Conservation (phyloP, 1,284 basidiomycete genomes). For the Pseudozyma flocculosa region DNA sequence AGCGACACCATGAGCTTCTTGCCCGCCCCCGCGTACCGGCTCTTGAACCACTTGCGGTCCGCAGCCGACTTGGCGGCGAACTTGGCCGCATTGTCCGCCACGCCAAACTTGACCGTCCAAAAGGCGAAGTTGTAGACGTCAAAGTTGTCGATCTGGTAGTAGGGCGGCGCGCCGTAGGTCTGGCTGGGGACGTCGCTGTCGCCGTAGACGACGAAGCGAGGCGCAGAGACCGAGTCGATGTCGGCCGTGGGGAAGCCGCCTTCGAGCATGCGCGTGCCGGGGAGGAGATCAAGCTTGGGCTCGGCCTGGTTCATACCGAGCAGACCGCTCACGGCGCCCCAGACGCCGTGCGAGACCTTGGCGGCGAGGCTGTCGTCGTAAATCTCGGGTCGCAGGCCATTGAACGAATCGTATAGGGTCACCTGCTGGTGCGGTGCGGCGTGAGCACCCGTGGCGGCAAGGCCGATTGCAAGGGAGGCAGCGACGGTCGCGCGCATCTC, state of each 20-base stretch:
- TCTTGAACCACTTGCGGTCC: slow-evolving; percentile 48
- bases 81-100: slow-evolving; percentile 55
- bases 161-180: slow-evolving; percentile 30
- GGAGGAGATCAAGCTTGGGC: slow-evolving; percentile 15
- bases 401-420: slow-evolving; percentile 26
- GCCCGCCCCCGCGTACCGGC: slow-evolving; percentile 60
- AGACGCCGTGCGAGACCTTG: slow-evolving; percentile 16
- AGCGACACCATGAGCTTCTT: slow-evolving; percentile 57
- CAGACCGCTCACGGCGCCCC: slow-evolving; percentile 16
- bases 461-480: not conserved
- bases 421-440: slow-evolving; percentile 23
- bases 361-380: slow-evolving; percentile 37
- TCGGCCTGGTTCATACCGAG: slow-evolving; percentile 17
- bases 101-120: slow-evolving; percentile 58
- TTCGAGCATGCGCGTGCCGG: slow-evolving; percentile 22
- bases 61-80: slow-evolving; percentile 28
- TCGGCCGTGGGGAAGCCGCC: slow-evolving; percentile 32
- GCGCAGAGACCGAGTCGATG: slow-evolving; percentile 20
- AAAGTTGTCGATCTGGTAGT: slow-evolving; percentile 38
- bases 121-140: slow-evolving; percentile 62
- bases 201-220: slow-evolving; percentile 34
- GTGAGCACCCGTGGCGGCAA: not conserved
- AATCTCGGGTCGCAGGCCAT: slow-evolving; percentile 21
- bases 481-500: not conserved
- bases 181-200: slow-evolving; percentile 22